Conservation (phyloP, 2,329 filamentous ascomycete genomes). For the Cladophialophora psammophila region DNA sequence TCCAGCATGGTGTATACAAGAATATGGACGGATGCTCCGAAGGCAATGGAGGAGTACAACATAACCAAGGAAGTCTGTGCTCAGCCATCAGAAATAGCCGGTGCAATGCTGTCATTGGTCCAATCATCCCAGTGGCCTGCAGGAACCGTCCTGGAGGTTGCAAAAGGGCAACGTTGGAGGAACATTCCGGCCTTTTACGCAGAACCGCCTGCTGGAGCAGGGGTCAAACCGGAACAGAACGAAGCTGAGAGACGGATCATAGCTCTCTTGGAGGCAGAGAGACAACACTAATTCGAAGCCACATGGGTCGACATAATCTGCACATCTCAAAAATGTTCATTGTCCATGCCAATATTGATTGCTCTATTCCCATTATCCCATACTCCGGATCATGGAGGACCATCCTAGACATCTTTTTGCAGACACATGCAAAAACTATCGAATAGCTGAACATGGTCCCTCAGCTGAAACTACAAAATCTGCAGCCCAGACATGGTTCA, state of each 20-base stretch:
- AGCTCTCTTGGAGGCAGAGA: constrained; percentile 4
- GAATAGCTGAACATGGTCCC: too few species aligned
- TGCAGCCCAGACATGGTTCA: too few species aligned
- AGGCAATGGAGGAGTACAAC: background rate
- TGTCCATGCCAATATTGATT: too few species aligned
- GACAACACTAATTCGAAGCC: too few species aligned
- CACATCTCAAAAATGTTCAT: too few species aligned
- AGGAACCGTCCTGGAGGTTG: constrained; percentile 8
- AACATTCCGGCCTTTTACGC: constrained; percentile 5
- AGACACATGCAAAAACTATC: too few species aligned
- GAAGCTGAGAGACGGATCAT: constrained; percentile 1
- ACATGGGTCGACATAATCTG: too few species aligned
- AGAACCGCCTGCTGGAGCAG: constrained; percentile 1
- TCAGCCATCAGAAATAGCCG: background rate
- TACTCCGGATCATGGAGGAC: too few species aligned
- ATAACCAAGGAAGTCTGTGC: constrained; percentile 5
- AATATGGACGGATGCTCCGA: constrained; percentile 1
- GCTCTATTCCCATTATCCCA: too few species aligned
- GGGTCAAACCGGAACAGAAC: constrained; percentile 5
- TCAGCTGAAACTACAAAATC: too few species aligned
- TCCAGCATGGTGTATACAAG: constrained; percentile 40
- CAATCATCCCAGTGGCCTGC: constrained; percentile 2
- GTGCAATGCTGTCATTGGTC: constrained; percentile 3
- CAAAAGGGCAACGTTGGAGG: constrained; percentile 4
- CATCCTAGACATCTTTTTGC: too few species aligned